Conservation (phyloP, 345 rosid species). For the Populus nigra region DNA sequence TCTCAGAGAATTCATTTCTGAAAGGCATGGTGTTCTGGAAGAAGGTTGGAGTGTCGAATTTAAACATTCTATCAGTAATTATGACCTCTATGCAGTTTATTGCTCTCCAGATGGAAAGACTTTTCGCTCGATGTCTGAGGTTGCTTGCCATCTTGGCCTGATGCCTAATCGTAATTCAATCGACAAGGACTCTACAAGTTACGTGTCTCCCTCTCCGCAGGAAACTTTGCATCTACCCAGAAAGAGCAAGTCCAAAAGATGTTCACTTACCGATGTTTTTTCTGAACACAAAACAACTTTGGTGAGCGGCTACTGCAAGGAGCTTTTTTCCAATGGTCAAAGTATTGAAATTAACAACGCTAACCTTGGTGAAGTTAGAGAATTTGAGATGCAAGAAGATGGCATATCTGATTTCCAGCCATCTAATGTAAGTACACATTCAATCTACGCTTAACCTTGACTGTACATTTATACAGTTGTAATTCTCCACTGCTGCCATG, state of each 20-base stretch:
- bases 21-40: slow-evolving; percentile 75
- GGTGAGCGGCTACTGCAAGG: slow-evolving; percentile 39
- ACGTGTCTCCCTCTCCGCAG: slow-evolving; percentile 44
- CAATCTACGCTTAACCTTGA: slow-evolving; percentile 4
- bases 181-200: slow-evolving; percentile 45
- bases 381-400: slow-evolving; percentile 39
- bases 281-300: slow-evolving; percentile 50
- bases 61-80: slow-evolving; percentile 45
- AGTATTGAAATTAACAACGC: slow-evolving; percentile 29
- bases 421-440: slow-evolving; percentile 48
- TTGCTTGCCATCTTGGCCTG: slow-evolving; percentile 84
- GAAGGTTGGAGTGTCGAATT: slow-evolving; percentile 87
- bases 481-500: neutral
- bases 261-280: slow-evolving; percentile 45
- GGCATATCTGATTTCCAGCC: slow-evolving; percentile 32
- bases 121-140: slow-evolving; percentile 76
- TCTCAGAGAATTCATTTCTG: slow-evolving; percentile 73
- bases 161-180: slow-evolving; percentile 38
- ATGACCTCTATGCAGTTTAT: slow-evolving; percentile 57
- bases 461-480: neutral
- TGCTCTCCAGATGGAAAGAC: slow-evolving; percentile 79
- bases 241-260: slow-evolving; percentile 58
- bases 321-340: slow-evolving; percentile 42
- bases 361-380: slow-evolving; percentile 41
- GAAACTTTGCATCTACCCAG: slow-evolving; percentile 51